Evolutionary conservation across 1,284 basidiomycete species (phyloP).

Genomic region (Porodaedalea pini): DNA sequence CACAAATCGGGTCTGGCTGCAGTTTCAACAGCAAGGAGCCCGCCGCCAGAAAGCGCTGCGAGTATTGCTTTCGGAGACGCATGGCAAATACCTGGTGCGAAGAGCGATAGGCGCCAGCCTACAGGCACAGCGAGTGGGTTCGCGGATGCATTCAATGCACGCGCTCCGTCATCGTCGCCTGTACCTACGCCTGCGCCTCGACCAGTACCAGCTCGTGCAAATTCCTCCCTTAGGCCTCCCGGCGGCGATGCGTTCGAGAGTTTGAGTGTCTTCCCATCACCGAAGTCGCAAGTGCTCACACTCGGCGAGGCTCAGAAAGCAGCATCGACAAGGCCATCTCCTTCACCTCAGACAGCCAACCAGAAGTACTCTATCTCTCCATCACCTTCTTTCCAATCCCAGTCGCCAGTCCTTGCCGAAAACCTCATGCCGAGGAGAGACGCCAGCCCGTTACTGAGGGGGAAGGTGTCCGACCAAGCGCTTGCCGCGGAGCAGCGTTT

Average conservation of each 20-base stretch:
- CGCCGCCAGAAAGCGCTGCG: neutral
- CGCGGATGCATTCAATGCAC: conserved; percentile 27
- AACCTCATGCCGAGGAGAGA: conserved; percentile 9
- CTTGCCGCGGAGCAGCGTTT: conserved; percentile 63
- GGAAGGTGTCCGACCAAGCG: conserved; percentile 32
- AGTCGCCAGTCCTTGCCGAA: conserved; percentile 5
- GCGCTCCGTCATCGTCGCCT: conserved; percentile 40
- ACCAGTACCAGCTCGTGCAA: neutral
- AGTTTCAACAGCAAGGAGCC: conserved; percentile 11
- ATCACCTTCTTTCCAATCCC: conserved; percentile 43
- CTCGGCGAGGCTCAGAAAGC: conserved; percentile 68
- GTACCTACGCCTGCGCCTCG: conserved; percentile 23
- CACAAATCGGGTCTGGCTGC: conserved; percentile 20
- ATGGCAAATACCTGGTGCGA: conserved; percentile 18
- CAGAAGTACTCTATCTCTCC: conserved; percentile 22
- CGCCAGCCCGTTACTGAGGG: conserved; percentile 10
- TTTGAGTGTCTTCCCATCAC: conserved; percentile 49
- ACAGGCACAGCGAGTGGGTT: conserved; percentile 21
- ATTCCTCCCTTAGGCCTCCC: conserved; percentile 27
- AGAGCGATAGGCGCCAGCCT: neutral
- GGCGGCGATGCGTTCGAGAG: conserved; percentile 77
- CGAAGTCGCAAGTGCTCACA: conserved; percentile 52
- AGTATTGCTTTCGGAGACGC: conserved; percentile 15
- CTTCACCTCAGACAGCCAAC: conserved; percentile 27
- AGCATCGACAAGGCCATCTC: conserved; percentile 29